Percentiles rank a stretch among this genome's conserved stretches.
These are phyloP conservation scores for Alternaria infectoria DNA, from an alignment of 2,329 filamentous ascomycete species.

Conservation along the genomic window DNA sequence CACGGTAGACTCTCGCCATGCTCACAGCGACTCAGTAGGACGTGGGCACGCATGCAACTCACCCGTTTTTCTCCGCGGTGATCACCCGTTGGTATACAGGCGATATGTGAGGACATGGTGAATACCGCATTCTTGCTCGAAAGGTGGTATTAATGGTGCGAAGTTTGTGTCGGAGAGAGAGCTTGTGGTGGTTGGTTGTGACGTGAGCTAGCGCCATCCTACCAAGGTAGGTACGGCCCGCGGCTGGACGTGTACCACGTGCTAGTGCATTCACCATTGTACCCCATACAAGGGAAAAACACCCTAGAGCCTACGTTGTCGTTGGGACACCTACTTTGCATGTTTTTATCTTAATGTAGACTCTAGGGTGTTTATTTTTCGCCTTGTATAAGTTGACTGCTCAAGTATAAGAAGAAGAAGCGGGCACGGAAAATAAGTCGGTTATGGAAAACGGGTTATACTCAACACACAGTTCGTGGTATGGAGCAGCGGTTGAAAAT, in stretches of 20 bases:
- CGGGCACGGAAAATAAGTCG: no score
- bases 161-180: constrained; percentile 1
- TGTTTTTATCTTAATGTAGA: no score
- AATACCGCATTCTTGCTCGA: constrained; percentile 4
- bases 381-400: neutral
- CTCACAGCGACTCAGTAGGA: neutral
- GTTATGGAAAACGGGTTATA: no score
- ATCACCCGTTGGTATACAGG: constrained; percentile 32
- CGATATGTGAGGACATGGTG: constrained; percentile 24
- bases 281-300: neutral
- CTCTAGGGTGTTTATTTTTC: no score
- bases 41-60: constrained; percentile 2
- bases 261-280: neutral
- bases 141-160: neutral
- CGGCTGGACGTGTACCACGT: neutral
- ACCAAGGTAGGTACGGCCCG: neutral
- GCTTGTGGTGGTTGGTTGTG: constrained; percentile 2
- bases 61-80: constrained; percentile 33
- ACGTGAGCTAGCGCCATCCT: constrained; percentile 7
- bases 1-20: rapidly evolving
- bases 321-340: no score
- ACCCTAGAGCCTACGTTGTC: no score
- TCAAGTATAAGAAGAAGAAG: neutral
- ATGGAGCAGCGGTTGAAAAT: neutral
- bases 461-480: no score